Conservation (phyloP, 2,329 filamentous ascomycete species). For the Fusarium sp. region DNA sequence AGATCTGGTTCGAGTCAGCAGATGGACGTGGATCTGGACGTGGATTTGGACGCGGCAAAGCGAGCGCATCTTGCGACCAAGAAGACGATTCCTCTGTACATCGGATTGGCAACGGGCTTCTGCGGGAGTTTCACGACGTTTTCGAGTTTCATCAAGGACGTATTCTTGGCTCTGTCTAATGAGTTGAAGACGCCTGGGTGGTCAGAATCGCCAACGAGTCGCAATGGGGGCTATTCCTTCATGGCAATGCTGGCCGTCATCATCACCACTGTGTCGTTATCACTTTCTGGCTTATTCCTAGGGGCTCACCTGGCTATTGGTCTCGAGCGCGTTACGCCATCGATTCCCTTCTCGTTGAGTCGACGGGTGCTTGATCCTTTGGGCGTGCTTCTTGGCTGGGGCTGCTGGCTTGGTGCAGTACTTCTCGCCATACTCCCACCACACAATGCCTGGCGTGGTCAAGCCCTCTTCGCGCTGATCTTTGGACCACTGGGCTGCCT, state of each 20-base stretch:
- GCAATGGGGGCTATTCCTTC: constrained; percentile 83
- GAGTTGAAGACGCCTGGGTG: constrained; percentile 63
- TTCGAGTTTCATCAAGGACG: constrained; percentile 84
- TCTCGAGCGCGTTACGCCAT: constrained; percentile 68
- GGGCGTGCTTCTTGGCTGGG: constrained; percentile 73
- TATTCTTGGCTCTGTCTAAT: constrained; percentile 83
- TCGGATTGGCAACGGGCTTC: constrained; percentile 87
- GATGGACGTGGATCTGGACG: constrained; percentile 50
- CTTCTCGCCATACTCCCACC: constrained; percentile 79
- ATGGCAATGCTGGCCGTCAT: constrained; percentile 82
- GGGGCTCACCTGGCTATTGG: constrained; percentile 81
- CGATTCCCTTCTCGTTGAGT: constrained; percentile 66
- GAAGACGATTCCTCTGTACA: constrained; percentile 89
- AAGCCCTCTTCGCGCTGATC: constrained; percentile 79
- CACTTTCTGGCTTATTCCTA: constrained; percentile 73
- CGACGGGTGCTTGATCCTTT: constrained; percentile 73
- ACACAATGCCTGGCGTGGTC: constrained; percentile 78
- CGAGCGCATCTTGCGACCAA: constrained; percentile 74
- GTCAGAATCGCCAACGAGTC: constrained; percentile 53
- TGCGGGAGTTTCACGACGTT: constrained; percentile 93
- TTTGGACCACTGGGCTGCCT: constrained; percentile 87
- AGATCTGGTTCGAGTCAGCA: constrained; percentile 35
- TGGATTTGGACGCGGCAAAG: constrained; percentile 59
- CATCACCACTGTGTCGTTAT: constrained; percentile 78
- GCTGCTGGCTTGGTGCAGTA: constrained; percentile 82